A percentile compares a stretch with the other conserved stretches of the same genome.
phyloP scores from a whole-genome alignment of 2,329 filamentous ascomycete species.

The Fusarium sp. region DNA sequence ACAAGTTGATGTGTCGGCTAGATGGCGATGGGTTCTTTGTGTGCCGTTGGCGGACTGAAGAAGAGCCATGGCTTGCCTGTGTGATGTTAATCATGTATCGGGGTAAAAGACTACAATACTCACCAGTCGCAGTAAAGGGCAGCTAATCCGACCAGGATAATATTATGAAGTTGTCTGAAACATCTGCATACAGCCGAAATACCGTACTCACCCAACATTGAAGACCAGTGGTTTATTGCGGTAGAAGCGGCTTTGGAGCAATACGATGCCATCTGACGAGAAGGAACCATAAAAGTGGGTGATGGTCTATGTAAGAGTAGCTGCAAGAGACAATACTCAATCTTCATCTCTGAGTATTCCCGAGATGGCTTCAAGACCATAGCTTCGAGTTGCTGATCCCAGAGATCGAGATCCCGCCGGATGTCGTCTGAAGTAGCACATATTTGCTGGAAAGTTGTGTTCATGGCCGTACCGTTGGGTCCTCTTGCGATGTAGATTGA shows the following conservation, averaged over 20 bases:
- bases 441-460: constrained; percentile 9
- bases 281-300: neutral
- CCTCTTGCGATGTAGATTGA: constrained; percentile 13
- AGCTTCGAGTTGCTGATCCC: neutral
- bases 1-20: neutral
- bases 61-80: neutral
- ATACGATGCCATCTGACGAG: neutral
- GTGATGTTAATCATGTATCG: neutral
- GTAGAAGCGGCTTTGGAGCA: neutral
- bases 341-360: constrained; percentile 1
- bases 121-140: constrained; percentile 12
- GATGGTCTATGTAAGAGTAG: neutral
- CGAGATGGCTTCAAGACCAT: neutral
- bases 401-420: neutral
- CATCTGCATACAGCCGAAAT: neutral
- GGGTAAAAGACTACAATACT: too few relatives aligned
- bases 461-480: neutral
- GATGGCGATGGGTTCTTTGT: neutral
- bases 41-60: rapidly evolving
- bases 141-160: neutral
- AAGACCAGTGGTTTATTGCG: neutral
- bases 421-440: neutral
- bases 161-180: constrained; percentile 7
- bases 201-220: neutral
- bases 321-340: constrained; percentile 9